Base-by-base conservation (phyloP, 2,329 filamentous ascomycete genomes). In the Claviceps purpurea region DNA sequence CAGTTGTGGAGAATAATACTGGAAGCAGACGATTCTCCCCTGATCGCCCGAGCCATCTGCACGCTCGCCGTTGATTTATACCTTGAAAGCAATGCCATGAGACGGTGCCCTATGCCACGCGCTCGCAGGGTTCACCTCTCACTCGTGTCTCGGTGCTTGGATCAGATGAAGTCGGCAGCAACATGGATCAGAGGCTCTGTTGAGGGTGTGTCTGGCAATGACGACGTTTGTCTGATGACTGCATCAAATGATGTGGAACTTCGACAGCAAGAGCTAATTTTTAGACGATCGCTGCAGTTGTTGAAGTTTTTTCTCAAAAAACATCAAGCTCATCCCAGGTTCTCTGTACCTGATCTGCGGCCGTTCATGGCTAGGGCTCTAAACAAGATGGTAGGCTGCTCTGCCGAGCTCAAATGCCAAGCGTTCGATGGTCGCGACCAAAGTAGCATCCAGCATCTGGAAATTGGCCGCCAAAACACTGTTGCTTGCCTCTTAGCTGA, bases 1-100 rank as follows among this genome's bases (percentile, higher is more conserved):
- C 77, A 89, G 53, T 71, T 95, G n/a, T 95, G 90, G 90, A 79
- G 81, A 24, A 79, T 95, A 59, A 81, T 91, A 38, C 70, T 95
- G 50, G 82, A 78, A 16, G 81, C 86, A 1, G 79, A 81, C 5
- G 72, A 78, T 40, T 71, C 76, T 40, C 77, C 74, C 0, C 81
- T 94, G 47, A 87, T 87, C 57, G 74, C 76, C 20, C 69, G 74
- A 50, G 85, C 87, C 1, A 89, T 85, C 34, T 74, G 73, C 49
- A 81, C 82, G 22, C 78, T 95, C 3, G 87, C 89, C 24, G 68
- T 70, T 45, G 76, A 83, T 24, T 74, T 89, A 13, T 95, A 93
- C 61, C 73, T 93, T 38, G 70, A 79, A 34, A 79, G 75, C 60
- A 60, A 62, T 10, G 68, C 72, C n/a, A 77, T 84, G 45, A 54